Evolutionary conservation across 2,329 filamentous ascomycete genomes (phyloP), one percentile per base, ranked within the genome.

Genomic region (Colletotrichum sp.): DNA sequence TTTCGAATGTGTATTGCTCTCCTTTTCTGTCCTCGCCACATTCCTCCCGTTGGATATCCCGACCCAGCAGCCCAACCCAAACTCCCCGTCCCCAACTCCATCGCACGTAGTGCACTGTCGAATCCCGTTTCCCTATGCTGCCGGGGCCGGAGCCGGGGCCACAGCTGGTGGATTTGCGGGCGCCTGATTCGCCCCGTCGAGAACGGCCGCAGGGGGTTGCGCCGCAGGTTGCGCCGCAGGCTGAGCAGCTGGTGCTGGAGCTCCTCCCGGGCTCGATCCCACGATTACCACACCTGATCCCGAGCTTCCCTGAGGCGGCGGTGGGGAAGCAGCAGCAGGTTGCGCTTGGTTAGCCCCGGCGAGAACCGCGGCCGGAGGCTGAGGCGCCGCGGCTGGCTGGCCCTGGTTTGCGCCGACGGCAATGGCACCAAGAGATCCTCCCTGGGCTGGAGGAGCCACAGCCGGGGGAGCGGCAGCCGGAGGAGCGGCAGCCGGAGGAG

Each of bases 391-490:
- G 3, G 66, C 43, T 22, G 55, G 52, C n/a, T 36, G 52, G 28
- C 43, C 71, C 36, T 70, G 66, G 58, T 74, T 74, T n/a, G 71
- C 71, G 12, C 71, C 71, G 16, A 70, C 66, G 13, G 58, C 71
- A 48, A 74, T 74, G 22, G 56, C 58, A 32, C 65, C 70, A 13
- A 73, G 70, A 16, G 66, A 39, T 25, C 52, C 55, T 25, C 71
- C 71, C 27, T 72, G 73, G n/a, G 69, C 69, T 16, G 72, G 69
- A 22, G 72, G 55, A 15, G 36, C 58, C n/a, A 34, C 66, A 12
- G 28, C 27, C n/a, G 58, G 28, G n/a, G 58, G 16, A 16, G 34
- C 34, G 16, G 32, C 66, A 4, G 43, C 32, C 7, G 36, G 55
- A 36, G 67, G 55, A n/a, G 66, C 71, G 13, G 16, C 39, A 3